Base-by-base conservation (phyloP, 2,329 filamentous ascomycete genomes). In the Colletotrichum musae region DNA sequence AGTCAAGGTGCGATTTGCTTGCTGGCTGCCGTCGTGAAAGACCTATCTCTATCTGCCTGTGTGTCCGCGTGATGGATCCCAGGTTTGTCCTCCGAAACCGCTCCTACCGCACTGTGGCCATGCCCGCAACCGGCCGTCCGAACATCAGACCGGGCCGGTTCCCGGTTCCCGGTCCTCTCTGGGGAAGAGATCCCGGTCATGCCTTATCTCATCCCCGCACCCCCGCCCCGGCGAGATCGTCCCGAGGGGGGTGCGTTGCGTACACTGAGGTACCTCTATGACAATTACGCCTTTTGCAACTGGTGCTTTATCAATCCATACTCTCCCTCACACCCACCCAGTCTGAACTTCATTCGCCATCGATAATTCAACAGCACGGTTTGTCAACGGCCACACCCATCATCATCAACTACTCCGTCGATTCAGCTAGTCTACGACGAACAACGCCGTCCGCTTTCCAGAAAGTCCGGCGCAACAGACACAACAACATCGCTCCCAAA, bases 181-280 rank as follows among this genome's bases (percentile, higher is more conserved):
- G 56, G 62, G 28, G 39, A 56, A 57, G 45, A 39, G 26, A 67
- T 53, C 67, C 67, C 62, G 62, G 67, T 67, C 67, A 45, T 43
- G 56, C 43, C 51, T 70, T 70, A 70, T 70, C 67, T 66, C 21
- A 12, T 32, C 32, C 67, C 62, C 67, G 57, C 62, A 60, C 61
- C 63, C 67, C 67, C 67, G 67, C 57, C 59, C 43, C 67, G 63
- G 45, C 32, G 36, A 61, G 48, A 36, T 28, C 12, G 54, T 32
- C n/a, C 51, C 47, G 58, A 52, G 15, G 26, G 26, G 32, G 3
- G 28, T 39, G 26, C 36, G 21, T 53, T 18, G 13, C 36, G 62
- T 45, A 50, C 21, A 24, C 21, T 24, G 21, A 36, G 32, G 32
- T 36, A 36, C 7, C 10, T 36, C 9, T 36, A 36, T 61, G 63